These are phyloP conservation scores for Boletus rubescentipes DNA, from an alignment of 768 basidiomycete species.

Conservation along the genomic window DNA sequence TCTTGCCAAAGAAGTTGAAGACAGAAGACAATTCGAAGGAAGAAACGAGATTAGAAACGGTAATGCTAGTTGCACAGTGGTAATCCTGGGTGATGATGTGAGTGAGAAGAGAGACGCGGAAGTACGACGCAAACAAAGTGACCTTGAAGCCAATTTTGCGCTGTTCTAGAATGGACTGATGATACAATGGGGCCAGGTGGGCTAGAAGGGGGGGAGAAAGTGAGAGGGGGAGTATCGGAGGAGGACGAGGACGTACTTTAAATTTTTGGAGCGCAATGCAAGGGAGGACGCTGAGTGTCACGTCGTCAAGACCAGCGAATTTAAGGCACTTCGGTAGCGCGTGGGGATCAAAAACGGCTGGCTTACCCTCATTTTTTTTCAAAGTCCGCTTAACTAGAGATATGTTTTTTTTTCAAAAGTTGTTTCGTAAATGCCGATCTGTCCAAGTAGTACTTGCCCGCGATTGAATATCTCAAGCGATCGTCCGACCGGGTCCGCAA, in stretches of 20 bases:
- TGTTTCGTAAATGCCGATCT: conserved; percentile 28
- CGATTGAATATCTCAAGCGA: neutral
- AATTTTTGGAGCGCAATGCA: conserved; percentile 32
- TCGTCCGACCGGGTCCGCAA: conserved; percentile 17
- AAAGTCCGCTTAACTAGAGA: conserved; percentile 30
- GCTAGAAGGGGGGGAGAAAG: conserved; percentile 29
- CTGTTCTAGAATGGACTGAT: conserved; percentile 77
- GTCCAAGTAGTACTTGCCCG: no score
- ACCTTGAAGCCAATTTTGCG: conserved; percentile 75
- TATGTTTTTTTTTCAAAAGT: conserved; percentile 18
- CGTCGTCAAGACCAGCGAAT: conserved; percentile 36
- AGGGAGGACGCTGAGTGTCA: conserved; percentile 31
- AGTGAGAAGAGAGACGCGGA: conserved; percentile 27
- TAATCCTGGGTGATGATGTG: conserved; percentile 42
- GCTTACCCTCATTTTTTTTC: conserved; percentile 37
- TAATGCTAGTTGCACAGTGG: conserved; percentile 67
- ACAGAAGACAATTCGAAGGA: conserved; percentile 53
- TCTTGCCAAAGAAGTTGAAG: conserved; percentile 47
- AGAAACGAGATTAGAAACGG: conserved; percentile 51
- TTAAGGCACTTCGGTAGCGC: conserved; percentile 42
- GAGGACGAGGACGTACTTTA: conserved; percentile 36
- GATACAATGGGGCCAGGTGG: conserved; percentile 69
- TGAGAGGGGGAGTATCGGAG: conserved; percentile 12
- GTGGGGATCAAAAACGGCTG: conserved; percentile 39
- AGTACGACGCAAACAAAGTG: conserved; percentile 14